Evolutionary conservation across 2,329 filamentous ascomycete species (phyloP).

Genomic region (Pseudogymnoascus sp.): DNA sequence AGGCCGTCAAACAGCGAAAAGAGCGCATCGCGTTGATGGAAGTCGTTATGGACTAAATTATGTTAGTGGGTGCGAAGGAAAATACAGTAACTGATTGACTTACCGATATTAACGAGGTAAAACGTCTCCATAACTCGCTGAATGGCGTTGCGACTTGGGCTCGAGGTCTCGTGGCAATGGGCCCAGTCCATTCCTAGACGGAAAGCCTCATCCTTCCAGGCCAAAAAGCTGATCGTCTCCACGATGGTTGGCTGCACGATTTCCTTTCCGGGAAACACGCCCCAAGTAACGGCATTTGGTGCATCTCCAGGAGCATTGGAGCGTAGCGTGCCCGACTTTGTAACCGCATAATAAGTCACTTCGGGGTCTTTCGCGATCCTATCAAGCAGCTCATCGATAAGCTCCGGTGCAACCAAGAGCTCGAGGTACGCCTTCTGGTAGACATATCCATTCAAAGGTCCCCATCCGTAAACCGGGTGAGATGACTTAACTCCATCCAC

Average conservation of each 20-base stretch:
- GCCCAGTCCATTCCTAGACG: constrained; percentile 89
- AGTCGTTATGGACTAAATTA: constrained; percentile 86
- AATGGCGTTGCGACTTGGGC: constrained; percentile 71
- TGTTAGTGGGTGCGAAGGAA: constrained; percentile 19
- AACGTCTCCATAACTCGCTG: constrained; percentile 79
- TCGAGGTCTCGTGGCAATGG: constrained; percentile 72
- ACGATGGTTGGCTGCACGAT: constrained; percentile 99
- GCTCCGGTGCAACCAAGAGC: constrained; percentile 71
- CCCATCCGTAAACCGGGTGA: constrained; percentile 86
- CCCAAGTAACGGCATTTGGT: constrained; percentile 98
- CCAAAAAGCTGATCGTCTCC: constrained; percentile 92
- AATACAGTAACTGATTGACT: constrained; percentile 28
- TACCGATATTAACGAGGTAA: constrained; percentile 93
- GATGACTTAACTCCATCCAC: constrained; percentile 86
- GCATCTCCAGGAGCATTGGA: constrained; percentile 80
- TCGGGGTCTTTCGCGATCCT: constrained; percentile 73
- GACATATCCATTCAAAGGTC: constrained; percentile 87
- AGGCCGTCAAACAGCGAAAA: constrained; percentile 82
- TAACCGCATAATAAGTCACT: constrained; percentile 90
- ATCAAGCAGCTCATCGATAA: constrained; percentile 68
- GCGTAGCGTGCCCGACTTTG: constrained; percentile 69
- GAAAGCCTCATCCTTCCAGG: constrained; percentile 98
- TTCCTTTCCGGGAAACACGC: constrained; percentile 96
- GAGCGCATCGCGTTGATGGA: constrained; percentile 74
- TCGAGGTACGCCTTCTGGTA: constrained; percentile 98